A percentile compares a stretch with the other conserved stretches of the same genome.
Evolutionary conservation across 2,329 filamentous ascomycete genomes (phyloP).

Genomic region (Xylariaceae sp.): DNA sequence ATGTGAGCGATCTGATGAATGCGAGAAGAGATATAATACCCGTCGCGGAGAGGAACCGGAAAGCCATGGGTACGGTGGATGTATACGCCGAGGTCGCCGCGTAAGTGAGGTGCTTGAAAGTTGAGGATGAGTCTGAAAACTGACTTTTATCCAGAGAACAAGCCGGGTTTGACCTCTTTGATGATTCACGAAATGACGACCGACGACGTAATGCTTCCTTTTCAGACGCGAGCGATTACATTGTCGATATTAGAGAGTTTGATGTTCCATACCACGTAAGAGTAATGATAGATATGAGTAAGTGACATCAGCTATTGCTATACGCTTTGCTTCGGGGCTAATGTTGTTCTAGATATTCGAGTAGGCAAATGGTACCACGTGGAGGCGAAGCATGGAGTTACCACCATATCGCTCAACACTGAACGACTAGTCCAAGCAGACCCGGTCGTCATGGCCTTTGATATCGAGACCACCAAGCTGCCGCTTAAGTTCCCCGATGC

Average conservation of each 20-base stretch:
- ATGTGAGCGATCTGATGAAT: slow-evolving; percentile 79
- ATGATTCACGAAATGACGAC: slow-evolving; percentile 76
- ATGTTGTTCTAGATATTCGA: slow-evolving; percentile 63
- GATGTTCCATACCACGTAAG: slow-evolving; percentile 98
- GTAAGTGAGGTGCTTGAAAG: slow-evolving; percentile 43
- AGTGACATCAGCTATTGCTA: slow-evolving; percentile 1
- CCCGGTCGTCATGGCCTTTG: slow-evolving; percentile 96
- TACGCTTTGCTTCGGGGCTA: slow-evolving; percentile 12
- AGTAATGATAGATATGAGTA: slow-evolving; percentile 92
- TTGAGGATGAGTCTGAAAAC: neutral
- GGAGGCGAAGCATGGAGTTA: slow-evolving; percentile 84
- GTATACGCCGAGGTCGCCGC: slow-evolving; percentile 94
- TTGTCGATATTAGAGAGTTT: slow-evolving; percentile 98
- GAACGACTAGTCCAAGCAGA: slow-evolving; percentile 86
- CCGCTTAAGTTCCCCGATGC: slow-evolving; percentile 96
- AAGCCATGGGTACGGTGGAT: slow-evolving; percentile 94
- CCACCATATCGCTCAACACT: slow-evolving; percentile 77
- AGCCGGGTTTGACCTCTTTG: slow-evolving; percentile 78
- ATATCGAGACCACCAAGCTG: slow-evolving; percentile 96
- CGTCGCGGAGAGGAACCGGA: slow-evolving; percentile 93
- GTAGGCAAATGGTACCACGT: slow-evolving; percentile 97
- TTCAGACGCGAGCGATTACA: slow-evolving; percentile 89
- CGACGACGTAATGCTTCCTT: slow-evolving; percentile 69
- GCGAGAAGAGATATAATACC: slow-evolving; percentile 80
- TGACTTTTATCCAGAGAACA: slow-evolving; percentile 27